A percentile compares a stretch with the other conserved stretches of the same genome.
phyloP scores from a whole-genome alignment of 306 rosid genomes.

The Sphenostylis stenocarpa region DNA sequence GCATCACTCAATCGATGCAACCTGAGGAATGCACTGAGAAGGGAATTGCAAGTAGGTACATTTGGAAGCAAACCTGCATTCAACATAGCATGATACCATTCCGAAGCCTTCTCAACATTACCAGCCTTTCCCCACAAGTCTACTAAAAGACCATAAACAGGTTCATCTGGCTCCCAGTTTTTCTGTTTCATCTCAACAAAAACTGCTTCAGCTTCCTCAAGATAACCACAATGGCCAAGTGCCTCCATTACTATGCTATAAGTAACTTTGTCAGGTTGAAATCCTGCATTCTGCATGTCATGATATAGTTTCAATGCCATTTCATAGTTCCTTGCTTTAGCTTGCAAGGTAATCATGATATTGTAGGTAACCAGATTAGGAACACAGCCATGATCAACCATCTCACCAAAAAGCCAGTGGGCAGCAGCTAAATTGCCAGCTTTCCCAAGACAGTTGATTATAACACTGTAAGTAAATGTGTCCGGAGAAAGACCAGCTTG shows the following conservation, averaged over 20 bases:
- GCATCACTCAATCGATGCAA: neutral
- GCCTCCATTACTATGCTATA: neutral
- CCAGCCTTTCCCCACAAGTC: neutral
- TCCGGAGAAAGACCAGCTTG: neutral
- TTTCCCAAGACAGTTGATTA: neutral
- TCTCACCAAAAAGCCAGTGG: neutral
- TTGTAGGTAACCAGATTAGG: neutral
- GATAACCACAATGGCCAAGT: neutral
- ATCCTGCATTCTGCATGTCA: neutral
- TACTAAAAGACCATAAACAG: neutral
- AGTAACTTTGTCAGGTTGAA: neutral
- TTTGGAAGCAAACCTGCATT: neutral
- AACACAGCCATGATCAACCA: neutral
- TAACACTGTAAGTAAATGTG: neutral
- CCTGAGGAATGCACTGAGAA: neutral
- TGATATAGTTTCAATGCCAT: neutral
- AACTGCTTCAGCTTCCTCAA: neutral
- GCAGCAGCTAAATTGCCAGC: neutral
- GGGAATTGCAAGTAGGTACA: neutral
- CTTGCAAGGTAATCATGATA: neutral
- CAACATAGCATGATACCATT: neutral
- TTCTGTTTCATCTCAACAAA: neutral
- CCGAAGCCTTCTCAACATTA: neutral
- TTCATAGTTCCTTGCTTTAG: neutral
- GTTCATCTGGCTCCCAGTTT: neutral